Conservation (phyloP, 257 asterid species). For the Fraxinus quadrangulata region DNA sequence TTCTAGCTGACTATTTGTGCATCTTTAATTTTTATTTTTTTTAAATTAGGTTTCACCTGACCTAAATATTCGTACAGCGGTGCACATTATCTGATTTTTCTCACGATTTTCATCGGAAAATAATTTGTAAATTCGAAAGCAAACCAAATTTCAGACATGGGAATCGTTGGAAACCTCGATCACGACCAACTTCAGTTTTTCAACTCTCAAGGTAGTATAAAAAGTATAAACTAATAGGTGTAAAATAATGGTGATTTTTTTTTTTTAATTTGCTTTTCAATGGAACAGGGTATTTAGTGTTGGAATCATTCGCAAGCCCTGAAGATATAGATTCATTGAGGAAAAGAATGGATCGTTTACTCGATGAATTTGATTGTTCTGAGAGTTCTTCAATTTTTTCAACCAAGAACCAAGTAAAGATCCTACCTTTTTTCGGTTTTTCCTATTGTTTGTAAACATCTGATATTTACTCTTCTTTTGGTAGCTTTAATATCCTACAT, state of each 20-base stretch:
- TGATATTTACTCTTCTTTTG: not conserved
- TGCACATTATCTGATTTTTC: not conserved
- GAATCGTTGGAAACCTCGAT: slow-evolving; percentile 33
- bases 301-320: slow-evolving; percentile 69
- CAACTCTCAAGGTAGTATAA: slow-evolving; percentile 39
- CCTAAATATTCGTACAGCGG: no score
- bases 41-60: slow-evolving; percentile 2
- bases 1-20: no score
- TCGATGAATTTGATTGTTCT: slow-evolving; percentile 69
- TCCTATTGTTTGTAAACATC: not conserved
- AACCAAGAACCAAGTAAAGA: slow-evolving; percentile 78
- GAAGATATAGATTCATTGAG: slow-evolving; percentile 67
- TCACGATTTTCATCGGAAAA: not conserved
- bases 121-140: not conserved
- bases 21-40: no score
- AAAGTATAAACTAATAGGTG: not conserved
- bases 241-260: not conserved
- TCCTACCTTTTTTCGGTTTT: slow-evolving; percentile 10
- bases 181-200: slow-evolving; percentile 39
- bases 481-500: not conserved
- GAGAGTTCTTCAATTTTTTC: slow-evolving; percentile 72
- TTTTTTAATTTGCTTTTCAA: not conserved
- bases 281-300: slow-evolving; percentile 64
- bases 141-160: slow-evolving; percentile 7
- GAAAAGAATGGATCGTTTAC: slow-evolving; percentile 66